Evolutionary conservation across 352 stramenopile genomes (phyloP).

Genomic region (Phytophthora crassamura): DNA sequence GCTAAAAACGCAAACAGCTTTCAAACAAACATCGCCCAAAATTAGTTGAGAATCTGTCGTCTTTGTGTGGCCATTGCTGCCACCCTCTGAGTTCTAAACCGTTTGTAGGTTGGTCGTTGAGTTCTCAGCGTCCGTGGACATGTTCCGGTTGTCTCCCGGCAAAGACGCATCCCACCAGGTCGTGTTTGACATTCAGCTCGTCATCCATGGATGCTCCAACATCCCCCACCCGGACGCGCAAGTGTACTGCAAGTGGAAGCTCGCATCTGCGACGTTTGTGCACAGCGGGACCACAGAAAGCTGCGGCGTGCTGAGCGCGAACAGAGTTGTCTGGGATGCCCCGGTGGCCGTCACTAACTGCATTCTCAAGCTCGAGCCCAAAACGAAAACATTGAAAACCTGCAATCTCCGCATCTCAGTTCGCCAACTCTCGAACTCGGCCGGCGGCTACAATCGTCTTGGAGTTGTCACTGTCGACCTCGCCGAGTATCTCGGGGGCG

Average conservation of each 20-base stretch:
- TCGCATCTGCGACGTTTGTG: constrained; percentile 13
- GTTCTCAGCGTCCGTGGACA: not conserved
- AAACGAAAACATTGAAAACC: constrained; percentile 36
- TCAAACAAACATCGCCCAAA: constrained; percentile 8
- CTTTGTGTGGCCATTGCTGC: not conserved
- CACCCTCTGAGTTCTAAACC: not conserved
- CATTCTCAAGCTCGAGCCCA: constrained; percentile 30
- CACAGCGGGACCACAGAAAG: constrained; percentile 21
- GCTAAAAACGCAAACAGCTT: not conserved
- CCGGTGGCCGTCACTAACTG: constrained; percentile 28
- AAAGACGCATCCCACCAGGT: constrained; percentile 20
- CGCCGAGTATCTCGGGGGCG: constrained; percentile 40
- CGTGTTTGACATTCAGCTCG: constrained; percentile 37
- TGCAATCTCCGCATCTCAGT: constrained; percentile 39
- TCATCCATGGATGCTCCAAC: constrained; percentile 48
- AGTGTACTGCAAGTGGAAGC: constrained; percentile 52
- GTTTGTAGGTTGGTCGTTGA: not conserved
- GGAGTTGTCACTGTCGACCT: constrained; percentile 44
- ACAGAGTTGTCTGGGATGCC: constrained; percentile 38
- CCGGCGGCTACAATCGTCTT: constrained; percentile 29
- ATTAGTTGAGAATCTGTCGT: constrained; percentile 6
- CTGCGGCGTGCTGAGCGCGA: constrained; percentile 29
- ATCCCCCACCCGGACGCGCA: constrained; percentile 36
- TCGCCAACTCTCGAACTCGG: constrained; percentile 29
- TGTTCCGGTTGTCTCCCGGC: constrained; percentile 15